Evolutionary conservation across 2,329 filamentous ascomycete genomes (phyloP).

Genomic region (Alternaria hordeiaustralica): DNA sequence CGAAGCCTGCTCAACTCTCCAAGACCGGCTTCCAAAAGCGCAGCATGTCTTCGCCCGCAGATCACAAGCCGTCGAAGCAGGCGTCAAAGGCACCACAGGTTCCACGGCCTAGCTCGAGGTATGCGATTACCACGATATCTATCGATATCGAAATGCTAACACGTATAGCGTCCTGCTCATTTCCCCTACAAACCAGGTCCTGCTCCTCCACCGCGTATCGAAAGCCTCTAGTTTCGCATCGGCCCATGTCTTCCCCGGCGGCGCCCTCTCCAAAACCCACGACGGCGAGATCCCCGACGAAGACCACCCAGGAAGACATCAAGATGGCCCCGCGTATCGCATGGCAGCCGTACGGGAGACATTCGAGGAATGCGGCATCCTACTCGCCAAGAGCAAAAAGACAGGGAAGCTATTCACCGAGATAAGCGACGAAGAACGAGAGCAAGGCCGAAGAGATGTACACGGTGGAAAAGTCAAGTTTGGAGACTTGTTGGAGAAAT

Average conservation of each 20-base stretch:
- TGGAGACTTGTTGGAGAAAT: constrained; percentile 64
- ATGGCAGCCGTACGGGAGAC: constrained; percentile 86
- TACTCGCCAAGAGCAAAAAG: constrained; percentile 68
- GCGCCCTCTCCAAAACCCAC: constrained; percentile 77
- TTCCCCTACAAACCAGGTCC: constrained; percentile 83
- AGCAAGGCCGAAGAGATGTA: constrained; percentile 70
- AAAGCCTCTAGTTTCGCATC: constrained; percentile 86
- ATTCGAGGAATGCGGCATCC: constrained; percentile 92
- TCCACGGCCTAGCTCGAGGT: constrained; percentile 71
- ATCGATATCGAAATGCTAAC: background rate
- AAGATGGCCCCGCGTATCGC: constrained; percentile 77
- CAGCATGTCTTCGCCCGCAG: constrained; percentile 43
- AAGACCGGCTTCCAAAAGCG: constrained; percentile 9
- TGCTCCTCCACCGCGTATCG: constrained; percentile 84
- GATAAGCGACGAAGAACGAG: constrained; percentile 65
- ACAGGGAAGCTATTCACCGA: constrained; percentile 64
- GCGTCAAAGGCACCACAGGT: constrained; percentile 48
- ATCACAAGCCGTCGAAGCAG: constrained; percentile 40
- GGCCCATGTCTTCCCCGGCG: constrained; percentile 94
- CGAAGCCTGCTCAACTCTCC: background rate
- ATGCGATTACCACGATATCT: constrained; percentile 12
- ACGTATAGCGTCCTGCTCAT: constrained; percentile 75
- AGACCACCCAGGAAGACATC: constrained; percentile 65
- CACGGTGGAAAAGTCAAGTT: constrained; percentile 73
- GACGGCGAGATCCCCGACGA: constrained; percentile 68